Evolutionary conservation across 2,329 filamentous ascomycete species (phyloP), one percentile per base, ranked within the genome.

Genomic region (Parastagonospora avenae): DNA sequence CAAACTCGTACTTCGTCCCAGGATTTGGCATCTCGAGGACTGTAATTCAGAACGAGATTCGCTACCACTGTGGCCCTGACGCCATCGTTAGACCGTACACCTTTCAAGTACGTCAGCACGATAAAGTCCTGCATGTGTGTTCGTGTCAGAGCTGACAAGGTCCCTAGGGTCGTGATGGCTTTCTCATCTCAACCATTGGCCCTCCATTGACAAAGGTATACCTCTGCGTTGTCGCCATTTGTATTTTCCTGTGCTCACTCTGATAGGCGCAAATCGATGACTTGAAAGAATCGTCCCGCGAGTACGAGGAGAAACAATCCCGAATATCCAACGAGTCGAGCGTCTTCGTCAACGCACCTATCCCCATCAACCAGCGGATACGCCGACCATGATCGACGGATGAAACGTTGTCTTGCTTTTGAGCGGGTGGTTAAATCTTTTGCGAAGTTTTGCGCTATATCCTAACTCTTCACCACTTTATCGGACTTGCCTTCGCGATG

Each of bases 11-110:
- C 57, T 77, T 77, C 46, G 66, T 77, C 4, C 74, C 74, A 12
- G 74, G 74, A 29, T 76, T 67, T 50, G 74, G 74, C 39, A 76
- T 77, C 53, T 76, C 74, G 16, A 67, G 74, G 56, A 64, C 72
- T n/a, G 74, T 77, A 24, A 77, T 77, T 35, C 74, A 77, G 49
- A 73, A 71, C 45, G 72, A 77, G 45, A 77, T 77, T 33, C 71
- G 73, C 29, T 76, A 76, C 42, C 72, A 75, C 52, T 77, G 73
- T 48, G 74, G 74, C 6, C 73, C 74, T 19, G 73, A 75, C 56
- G 71, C 74, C 8, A 76, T 76, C 33, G 74, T 76, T 8, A 63
- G 74, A 41, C 74, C 73, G 30, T 77, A 74, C 49, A 74, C 70
- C n/a, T 73, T 74, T 45, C 73, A 76, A 60, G 74, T 75, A 68